Base-by-base conservation (phyloP, 2,329 filamentous ascomycete genomes). In the Pyrenophora graminea region DNA sequence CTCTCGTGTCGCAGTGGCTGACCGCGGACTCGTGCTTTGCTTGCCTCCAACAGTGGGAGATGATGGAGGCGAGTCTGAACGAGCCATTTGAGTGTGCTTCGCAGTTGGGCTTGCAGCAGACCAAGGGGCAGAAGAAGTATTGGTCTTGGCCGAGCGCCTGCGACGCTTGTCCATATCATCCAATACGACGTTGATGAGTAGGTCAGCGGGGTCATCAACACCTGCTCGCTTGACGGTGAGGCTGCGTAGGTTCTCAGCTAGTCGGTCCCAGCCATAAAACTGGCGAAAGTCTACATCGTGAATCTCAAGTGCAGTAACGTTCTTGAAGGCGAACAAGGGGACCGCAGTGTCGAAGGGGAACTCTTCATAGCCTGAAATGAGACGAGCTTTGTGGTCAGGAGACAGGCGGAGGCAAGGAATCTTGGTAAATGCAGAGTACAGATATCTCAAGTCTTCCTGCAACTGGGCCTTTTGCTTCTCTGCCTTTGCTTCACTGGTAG, bases 301-400 rank as follows among this genome's bases (percentile, higher is more conserved):
- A 45, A 99, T 90, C 73, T 99, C 94, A 58, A 99, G 81, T 18
- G 91, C 89, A 74, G 93, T 93, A 46, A 97, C 79, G 63, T 97
- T 99, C 77, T 99, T 97, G 83, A 99, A 97, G 7, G 90, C 89
- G 72, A 96, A 88, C n/a, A 99, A 80, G 17, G 94, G 94, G 25
- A 99, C 94, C 17, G 94, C 94, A 19, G 91, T 96, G 74, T 99
- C 94, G 73, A 97, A 97, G 2, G 94, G 94, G 62, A 97, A 99
- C 74, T 97, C 93, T 74, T 99, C 94, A 70, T 94, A 97, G 23
- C 93, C 93, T 61, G 87, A 84, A 62, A 99, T 97, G 55, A 97
- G 79, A 45, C 89, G 87, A 41, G 93, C 92, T 61, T 91, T 89
- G 79, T 91, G 92, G 74, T 99, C 94, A n/a, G 92, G 92, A 23